Conservation (phyloP, 2,329 filamentous ascomycete species). For the Tolypocladium amazonense region DNA sequence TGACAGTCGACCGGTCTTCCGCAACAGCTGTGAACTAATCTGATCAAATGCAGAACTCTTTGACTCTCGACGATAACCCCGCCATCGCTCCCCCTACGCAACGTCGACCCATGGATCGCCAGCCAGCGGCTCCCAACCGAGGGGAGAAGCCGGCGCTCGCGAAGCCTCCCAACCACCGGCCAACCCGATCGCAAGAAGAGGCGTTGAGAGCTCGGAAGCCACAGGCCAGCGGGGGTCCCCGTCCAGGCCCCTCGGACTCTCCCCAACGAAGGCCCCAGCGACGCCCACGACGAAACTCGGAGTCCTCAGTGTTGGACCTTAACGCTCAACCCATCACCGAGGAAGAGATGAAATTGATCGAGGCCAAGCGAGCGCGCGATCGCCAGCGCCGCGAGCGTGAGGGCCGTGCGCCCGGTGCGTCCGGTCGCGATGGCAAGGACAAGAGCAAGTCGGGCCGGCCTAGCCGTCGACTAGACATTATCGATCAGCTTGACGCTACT, state of each 20-base stretch:
- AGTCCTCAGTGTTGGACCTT: slow-evolving; percentile 58
- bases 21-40: background rate
- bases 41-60: background rate
- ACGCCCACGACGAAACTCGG: slow-evolving; percentile 64
- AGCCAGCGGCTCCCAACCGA: slow-evolving; percentile 6
- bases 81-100: slow-evolving; percentile 27
- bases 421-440: slow-evolving; percentile 20
- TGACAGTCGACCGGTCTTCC: background rate
- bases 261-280: slow-evolving; percentile 30
- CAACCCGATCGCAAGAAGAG: slow-evolving; percentile 57
- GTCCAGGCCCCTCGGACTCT: slow-evolving; percentile 23
- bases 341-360: slow-evolving; percentile 32
- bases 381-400: slow-evolving; percentile 11
- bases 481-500: slow-evolving; percentile 93
- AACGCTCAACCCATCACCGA: slow-evolving; percentile 48
- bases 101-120: slow-evolving; percentile 23
- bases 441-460: slow-evolving; percentile 37
- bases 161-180: slow-evolving; percentile 39
- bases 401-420: slow-evolving; percentile 5
- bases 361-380: slow-evolving; percentile 18
- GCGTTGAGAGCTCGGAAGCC: slow-evolving; percentile 39
- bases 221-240: slow-evolving; percentile 14
- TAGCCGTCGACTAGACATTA: slow-evolving; percentile 63
- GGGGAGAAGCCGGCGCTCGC: slow-evolving; percentile 38
- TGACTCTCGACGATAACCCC: slow-evolving; percentile 8